These are phyloP conservation scores for Beauveria pseudobassiana DNA, from an alignment of 2,329 filamentous ascomycete species.

Conservation along the genomic window DNA sequence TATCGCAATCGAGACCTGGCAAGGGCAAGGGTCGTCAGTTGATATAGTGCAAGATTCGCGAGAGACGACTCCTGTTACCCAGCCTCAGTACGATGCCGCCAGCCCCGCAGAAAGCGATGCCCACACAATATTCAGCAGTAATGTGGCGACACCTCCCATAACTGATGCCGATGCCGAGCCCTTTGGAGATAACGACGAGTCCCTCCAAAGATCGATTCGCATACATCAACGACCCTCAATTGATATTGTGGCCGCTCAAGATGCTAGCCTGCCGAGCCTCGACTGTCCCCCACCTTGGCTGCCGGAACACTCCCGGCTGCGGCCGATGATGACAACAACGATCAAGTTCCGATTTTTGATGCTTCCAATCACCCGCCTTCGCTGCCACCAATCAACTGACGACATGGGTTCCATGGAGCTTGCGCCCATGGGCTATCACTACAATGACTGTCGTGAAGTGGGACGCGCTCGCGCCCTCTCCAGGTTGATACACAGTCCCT, in stretches of 20 bases:
- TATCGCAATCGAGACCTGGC: slow-evolving; percentile 25
- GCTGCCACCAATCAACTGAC: slow-evolving; percentile 36
- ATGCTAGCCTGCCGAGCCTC: slow-evolving; percentile 89
- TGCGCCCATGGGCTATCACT: slow-evolving; percentile 18
- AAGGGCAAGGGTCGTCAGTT: slow-evolving; percentile 34
- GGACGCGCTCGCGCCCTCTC: slow-evolving; percentile 20
- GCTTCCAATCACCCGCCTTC: slow-evolving; percentile 25
- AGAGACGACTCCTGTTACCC: slow-evolving; percentile 33
- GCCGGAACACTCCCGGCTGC: slow-evolving; percentile 50
- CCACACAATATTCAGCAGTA: slow-evolving; percentile 54
- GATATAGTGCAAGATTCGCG: slow-evolving; percentile 36
- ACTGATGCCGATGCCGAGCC: slow-evolving; percentile 64
- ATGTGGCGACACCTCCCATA: slow-evolving; percentile 67
- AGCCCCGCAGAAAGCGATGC: slow-evolving; percentile 49
- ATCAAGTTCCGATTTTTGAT: slow-evolving; percentile 24
- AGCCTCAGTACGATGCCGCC: slow-evolving; percentile 37
- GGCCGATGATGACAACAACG: slow-evolving; percentile 37
- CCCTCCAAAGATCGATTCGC: slow-evolving; percentile 38
- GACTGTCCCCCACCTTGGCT: slow-evolving; percentile 83
- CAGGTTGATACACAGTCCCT: slow-evolving; percentile 78
- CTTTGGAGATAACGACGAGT: slow-evolving; percentile 43
- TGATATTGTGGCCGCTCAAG: slow-evolving; percentile 67
- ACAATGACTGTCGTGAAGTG: slow-evolving; percentile 19
- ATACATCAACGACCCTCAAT: slow-evolving; percentile 47
- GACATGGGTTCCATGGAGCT: slow-evolving; percentile 22